Conservation (phyloP, 805 yeast species). For the Pichia eremophila region DNA sequence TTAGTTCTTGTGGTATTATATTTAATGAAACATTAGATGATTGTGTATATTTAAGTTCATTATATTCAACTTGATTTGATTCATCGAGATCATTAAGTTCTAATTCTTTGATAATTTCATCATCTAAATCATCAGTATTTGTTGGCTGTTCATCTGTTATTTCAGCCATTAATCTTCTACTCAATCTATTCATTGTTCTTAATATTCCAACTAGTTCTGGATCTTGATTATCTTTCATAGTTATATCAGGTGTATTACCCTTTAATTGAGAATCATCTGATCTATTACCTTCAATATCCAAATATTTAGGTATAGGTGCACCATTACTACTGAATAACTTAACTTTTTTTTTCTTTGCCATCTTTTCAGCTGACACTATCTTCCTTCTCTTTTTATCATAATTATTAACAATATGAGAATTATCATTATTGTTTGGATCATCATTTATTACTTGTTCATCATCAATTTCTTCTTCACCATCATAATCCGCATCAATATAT, state of each 20-base stretch:
- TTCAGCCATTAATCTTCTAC: slow-evolving; percentile 68
- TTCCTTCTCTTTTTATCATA: slow-evolving; percentile 8
- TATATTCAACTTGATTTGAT: slow-evolving; percentile 38
- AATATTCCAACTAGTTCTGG: slow-evolving; percentile 67
- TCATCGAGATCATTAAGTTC: slow-evolving; percentile 44
- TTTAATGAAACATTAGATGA: slow-evolving; percentile 20
- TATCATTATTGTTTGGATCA: slow-evolving; percentile 5
- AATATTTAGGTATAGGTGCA: slow-evolving; percentile 52
- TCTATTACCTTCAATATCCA: slow-evolving; percentile 74
- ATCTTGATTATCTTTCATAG: slow-evolving; percentile 63
- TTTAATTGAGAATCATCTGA: slow-evolving; percentile 67
- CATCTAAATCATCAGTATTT: slow-evolving; percentile 27
- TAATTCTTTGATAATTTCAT: slow-evolving; percentile 35
- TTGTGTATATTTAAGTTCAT: slow-evolving; percentile 33
- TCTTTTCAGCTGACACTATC: slow-evolving; percentile 12
- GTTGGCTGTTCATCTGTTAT: slow-evolving; percentile 32
- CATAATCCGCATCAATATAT: slow-evolving; percentile 52
- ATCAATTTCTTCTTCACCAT: slow-evolving; percentile 31
- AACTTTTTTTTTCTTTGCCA: slow-evolving; percentile 22
- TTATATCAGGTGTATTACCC: slow-evolving; percentile 81
- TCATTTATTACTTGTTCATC: slow-evolving; percentile 32
- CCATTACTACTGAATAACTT: slow-evolving; percentile 28
- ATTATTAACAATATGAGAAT: not conserved
- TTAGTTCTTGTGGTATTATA: slow-evolving; percentile 17
- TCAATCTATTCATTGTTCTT: slow-evolving; percentile 80